Conservation (phyloP, 2,329 filamentous ascomycete genomes). For the Cercospora sp. region DNA sequence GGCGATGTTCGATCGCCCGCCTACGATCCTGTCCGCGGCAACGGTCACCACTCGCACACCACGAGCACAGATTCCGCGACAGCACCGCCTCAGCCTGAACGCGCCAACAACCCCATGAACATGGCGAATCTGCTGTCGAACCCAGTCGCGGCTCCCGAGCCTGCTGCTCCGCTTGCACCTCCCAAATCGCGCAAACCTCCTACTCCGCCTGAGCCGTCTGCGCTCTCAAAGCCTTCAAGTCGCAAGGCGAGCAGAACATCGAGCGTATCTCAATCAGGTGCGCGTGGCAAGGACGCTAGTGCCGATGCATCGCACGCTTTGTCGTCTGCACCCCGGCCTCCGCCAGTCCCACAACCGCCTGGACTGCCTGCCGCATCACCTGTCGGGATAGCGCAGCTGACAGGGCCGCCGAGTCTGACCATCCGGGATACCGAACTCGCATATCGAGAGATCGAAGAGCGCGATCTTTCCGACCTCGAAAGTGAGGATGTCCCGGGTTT, state of each 20-base stretch:
- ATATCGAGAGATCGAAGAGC: conserved; percentile 61
- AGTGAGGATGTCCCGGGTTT: conserved; percentile 53
- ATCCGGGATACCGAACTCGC: conserved; percentile 58
- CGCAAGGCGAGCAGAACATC: conserved; percentile 34
- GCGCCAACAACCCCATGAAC: conserved; percentile 85
- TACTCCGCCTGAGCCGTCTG: conserved; percentile 12
- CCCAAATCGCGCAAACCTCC: conserved; percentile 14
- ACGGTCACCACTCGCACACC: conserved; percentile 33
- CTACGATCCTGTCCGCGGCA: conserved; percentile 33
- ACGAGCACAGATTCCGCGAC: conserved; percentile 27
- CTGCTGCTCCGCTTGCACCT: conserved; percentile 11
- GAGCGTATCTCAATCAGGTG: conserved; percentile 30
- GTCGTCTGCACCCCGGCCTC: conserved; percentile 11
- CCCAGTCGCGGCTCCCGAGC: conserved; percentile 20
- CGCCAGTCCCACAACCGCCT: conserved; percentile 8
- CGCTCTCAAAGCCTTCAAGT: conserved; percentile 21
- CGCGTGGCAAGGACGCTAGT: conserved; percentile 15
- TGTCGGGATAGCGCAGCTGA: conserved; percentile 28
- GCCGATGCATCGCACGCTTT: conserved; percentile 1
- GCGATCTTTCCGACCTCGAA: conserved; percentile 63
- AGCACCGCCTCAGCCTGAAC: conserved; percentile 35
- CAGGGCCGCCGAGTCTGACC: conserved; percentile 40
- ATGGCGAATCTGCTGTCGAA: conserved; percentile 92
- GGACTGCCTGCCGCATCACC: conserved; percentile 5
- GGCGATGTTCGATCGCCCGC: conserved; percentile 41